Evolutionary conservation across 139 green algal species (phyloP).

Genomic region (Deuterostichococcus epilithicus): DNA sequence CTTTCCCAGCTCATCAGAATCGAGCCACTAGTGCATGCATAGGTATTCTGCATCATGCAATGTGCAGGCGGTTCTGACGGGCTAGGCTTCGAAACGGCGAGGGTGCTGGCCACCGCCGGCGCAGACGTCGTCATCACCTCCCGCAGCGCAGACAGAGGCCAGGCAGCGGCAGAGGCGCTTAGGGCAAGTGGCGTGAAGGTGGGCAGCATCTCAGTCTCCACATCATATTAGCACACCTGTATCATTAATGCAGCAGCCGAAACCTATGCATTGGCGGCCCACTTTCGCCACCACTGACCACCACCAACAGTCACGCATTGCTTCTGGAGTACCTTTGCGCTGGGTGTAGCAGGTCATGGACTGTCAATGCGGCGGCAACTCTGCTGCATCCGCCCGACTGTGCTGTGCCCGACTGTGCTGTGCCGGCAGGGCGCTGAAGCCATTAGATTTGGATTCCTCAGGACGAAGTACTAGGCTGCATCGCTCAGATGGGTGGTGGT

Average conservation of each 20-base stretch:
- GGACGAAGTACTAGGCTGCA: no score
- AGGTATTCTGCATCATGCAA: no score
- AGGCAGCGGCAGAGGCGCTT: conserved; percentile 8
- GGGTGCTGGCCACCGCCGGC: conserved; percentile 22
- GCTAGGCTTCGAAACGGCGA: conserved; percentile 32
- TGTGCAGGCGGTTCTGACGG: conserved; percentile 23
- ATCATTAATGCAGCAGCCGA: not conserved
- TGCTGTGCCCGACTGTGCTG: no score
- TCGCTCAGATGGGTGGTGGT: no score
- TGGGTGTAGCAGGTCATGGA: not conserved
- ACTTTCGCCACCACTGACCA: not conserved
- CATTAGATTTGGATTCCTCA: no score
- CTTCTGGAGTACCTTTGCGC: not conserved
- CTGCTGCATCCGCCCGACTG: not conserved
- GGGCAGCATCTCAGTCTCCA: not conserved
- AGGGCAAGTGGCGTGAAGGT: conserved; percentile 13
- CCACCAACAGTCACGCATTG: not conserved
- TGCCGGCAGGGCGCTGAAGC: no score
- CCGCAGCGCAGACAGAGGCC: conserved; percentile 2
- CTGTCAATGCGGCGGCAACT: not conserved
- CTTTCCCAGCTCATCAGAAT: no score
- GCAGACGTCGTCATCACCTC: conserved; percentile 37
- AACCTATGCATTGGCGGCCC: not conserved
- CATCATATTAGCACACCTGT: not conserved
- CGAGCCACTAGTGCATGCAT: no score